phyloP scores from a whole-genome alignment of 2,329 filamentous ascomycete genomes.

The Pochonia chlamydosporia region DNA sequence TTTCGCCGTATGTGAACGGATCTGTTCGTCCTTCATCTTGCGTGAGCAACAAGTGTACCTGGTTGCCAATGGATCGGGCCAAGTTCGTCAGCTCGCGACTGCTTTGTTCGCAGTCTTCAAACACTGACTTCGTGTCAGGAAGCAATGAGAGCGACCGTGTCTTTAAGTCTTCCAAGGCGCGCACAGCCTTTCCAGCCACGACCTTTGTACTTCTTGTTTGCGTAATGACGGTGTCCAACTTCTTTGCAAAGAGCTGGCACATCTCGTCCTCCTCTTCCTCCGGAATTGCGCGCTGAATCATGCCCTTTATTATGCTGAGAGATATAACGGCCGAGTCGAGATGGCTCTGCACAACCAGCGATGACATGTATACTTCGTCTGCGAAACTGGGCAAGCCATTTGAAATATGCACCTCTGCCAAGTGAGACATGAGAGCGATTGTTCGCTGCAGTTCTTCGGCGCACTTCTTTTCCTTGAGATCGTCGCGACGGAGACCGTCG shows the following conservation, averaged over 20 bases:
- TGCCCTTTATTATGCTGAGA: conserved; percentile 55
- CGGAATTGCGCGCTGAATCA: conserved; percentile 63
- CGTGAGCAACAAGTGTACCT: conserved; percentile 57
- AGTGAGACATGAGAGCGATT: conserved; percentile 79
- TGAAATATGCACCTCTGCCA: conserved; percentile 74
- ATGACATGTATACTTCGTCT: conserved; percentile 73
- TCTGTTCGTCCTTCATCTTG: conserved; percentile 67
- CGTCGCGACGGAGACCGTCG: conserved; percentile 74
- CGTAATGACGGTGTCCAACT: conserved; percentile 64
- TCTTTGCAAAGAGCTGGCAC: conserved; percentile 61
- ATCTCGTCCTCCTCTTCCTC: conserved; percentile 55
- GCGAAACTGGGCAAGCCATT: conserved; percentile 66
- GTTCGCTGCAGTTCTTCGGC: conserved; percentile 76
- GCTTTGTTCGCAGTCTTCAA: conserved; percentile 62
- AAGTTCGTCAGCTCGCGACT: conserved; percentile 62
- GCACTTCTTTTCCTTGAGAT: conserved; percentile 79
- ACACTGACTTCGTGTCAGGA: conserved; percentile 59
- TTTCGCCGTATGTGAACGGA: conserved; percentile 59
- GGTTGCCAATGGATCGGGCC: conserved; percentile 60
- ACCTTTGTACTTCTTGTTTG: conserved; percentile 82
- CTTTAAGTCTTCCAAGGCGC: conserved; percentile 72
- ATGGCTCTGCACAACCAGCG: conserved; percentile 70
- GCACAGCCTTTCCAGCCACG: conserved; percentile 69
- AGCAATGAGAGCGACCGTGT: conserved; percentile 68
- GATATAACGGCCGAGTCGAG: conserved; percentile 71